Conservation (phyloP, 306 rosid genomes). For the Vachellia pachyceras region DNA sequence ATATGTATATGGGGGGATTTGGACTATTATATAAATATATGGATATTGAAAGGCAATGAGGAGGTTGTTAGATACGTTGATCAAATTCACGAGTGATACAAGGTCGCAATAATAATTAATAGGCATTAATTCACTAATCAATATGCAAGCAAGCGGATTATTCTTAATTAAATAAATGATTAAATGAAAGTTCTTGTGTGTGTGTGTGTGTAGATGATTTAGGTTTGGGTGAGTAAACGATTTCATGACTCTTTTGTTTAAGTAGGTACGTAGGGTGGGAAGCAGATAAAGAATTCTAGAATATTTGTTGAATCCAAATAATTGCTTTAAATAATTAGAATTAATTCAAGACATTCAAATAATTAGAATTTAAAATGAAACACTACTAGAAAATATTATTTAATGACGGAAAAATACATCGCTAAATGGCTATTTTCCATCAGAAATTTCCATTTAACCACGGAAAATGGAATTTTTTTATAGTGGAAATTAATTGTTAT, state of each 20-base stretch:
- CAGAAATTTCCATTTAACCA: too few species aligned
- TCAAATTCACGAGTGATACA: constrained; percentile 1
- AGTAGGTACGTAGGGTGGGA: constrained; percentile 18
- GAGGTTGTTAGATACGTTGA: not conserved
- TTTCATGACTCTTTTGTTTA: constrained; percentile 32
- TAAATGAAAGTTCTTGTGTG: not conserved
- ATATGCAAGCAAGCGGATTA: not conserved
- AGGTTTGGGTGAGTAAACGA: not conserved
- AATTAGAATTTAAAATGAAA: not conserved
- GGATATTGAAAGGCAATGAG: not conserved
- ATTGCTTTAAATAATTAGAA: not conserved
- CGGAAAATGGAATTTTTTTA: too few species aligned
- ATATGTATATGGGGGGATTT: too few species aligned
- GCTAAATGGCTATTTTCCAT: too few species aligned
- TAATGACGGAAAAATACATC: too few species aligned
- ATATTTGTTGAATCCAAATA: too few species aligned
- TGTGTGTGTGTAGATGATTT: not conserved
- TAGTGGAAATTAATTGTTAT: too few species aligned
- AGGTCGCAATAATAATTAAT: not conserved
- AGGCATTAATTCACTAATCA: too few species aligned
- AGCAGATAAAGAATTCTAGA: not conserved
- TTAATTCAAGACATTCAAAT: not conserved
- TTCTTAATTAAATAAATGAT: not conserved
- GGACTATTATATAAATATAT: too few species aligned
- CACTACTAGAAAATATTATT: too few species aligned